Conservation (phyloP, 176 grass and related monocot species). For the Chloris gayana region DNA sequence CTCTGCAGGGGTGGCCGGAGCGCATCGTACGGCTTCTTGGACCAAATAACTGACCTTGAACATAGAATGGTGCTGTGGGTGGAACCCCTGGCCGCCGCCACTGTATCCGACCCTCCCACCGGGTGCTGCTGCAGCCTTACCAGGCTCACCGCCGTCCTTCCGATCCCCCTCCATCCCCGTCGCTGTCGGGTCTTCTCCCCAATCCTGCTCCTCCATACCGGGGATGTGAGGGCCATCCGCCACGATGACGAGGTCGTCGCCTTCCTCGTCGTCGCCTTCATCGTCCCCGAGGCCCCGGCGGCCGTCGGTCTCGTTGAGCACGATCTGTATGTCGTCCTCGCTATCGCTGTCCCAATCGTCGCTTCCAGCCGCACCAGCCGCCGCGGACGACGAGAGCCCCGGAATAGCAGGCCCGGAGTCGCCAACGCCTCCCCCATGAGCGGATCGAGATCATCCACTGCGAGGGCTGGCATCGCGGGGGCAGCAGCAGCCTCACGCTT, state of each 20-base stretch:
- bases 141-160: slow-evolving; percentile 64
- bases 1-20: slow-evolving; percentile 56
- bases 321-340: slow-evolving; percentile 96
- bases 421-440: slow-evolving; percentile 36
- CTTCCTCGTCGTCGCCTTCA: slow-evolving; percentile 81
- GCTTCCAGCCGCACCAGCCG: slow-evolving; percentile 44
- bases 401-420: slow-evolving; percentile 70
- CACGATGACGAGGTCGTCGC: slow-evolving; percentile 75
- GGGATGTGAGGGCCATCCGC: slow-evolving; percentile 78
- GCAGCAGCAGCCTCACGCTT: slow-evolving; percentile 49
- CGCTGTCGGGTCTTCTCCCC: slow-evolving; percentile 65
- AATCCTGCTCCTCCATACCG: slow-evolving; percentile 80
- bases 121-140: slow-evolving; percentile 40
- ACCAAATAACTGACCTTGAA: slow-evolving; percentile 91
- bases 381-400: slow-evolving; percentile 58
- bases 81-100: slow-evolving; percentile 68
- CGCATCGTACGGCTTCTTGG: slow-evolving; percentile 51
- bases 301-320: slow-evolving; percentile 84
- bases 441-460: slow-evolving; percentile 51
- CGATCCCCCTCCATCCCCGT: slow-evolving; percentile 60
- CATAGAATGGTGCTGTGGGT: slow-evolving; percentile 89
- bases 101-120: slow-evolving; percentile 74
- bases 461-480: not conserved
- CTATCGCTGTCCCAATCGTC: slow-evolving; percentile 96
- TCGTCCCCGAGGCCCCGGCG: slow-evolving; percentile 54